Evolutionary conservation across 306 rosid species (phyloP).

Genomic region (Prunus campanulata): DNA sequence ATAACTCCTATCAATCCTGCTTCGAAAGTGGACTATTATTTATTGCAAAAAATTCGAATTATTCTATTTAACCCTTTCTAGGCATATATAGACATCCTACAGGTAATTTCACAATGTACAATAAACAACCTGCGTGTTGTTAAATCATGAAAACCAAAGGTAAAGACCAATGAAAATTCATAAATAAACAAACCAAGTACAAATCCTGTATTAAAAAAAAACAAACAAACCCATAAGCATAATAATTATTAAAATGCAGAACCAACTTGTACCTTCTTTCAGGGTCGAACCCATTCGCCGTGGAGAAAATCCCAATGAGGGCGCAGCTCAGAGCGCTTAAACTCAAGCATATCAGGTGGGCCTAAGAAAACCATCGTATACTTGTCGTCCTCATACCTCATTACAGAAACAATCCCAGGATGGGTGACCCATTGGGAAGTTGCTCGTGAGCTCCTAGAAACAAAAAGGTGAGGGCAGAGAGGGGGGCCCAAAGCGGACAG

Average conservation of each 20-base stretch:
- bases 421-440: no score
- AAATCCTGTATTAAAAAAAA: background rate
- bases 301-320: slow-evolving; percentile 16
- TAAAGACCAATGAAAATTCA: background rate
- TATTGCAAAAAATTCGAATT: no score
- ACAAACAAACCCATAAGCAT: background rate
- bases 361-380: slow-evolving; percentile 7
- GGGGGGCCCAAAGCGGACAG: no score
- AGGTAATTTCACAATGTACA: background rate
- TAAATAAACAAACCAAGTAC: background rate
- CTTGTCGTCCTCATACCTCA: background rate
- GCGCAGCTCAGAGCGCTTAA: background rate
- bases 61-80: no score
- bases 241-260: background rate
- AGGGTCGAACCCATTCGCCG: background rate
- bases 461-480: no score
- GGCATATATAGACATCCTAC: no score
- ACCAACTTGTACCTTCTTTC: slow-evolving; percentile 13
- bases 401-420: background rate
- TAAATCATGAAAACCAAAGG: background rate
- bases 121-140: background rate
- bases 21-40: no score
- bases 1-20: no score
- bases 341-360: slow-evolving; percentile 21
- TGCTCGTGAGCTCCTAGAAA: no score